Conservation (phyloP, 2,329 filamentous ascomycete species). For the Ophiocordyceps unilateralis region DNA sequence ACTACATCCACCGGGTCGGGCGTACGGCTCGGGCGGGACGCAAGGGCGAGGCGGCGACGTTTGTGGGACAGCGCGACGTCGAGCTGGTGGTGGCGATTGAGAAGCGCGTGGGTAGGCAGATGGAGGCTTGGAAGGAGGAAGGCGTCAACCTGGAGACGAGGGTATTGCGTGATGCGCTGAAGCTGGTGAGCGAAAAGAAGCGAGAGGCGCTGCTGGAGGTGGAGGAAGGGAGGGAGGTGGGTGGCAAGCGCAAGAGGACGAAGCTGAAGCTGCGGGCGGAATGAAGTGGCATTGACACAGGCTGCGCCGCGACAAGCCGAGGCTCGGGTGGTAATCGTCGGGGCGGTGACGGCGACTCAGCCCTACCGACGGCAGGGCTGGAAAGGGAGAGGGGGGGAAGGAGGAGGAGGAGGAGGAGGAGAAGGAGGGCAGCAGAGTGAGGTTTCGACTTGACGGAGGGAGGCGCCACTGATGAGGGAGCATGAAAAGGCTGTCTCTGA, state of each 20-base stretch:
- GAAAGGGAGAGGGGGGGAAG: no score
- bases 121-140: slow-evolving; percentile 76
- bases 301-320: background rate
- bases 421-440: no score
- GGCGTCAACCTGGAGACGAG: slow-evolving; percentile 87
- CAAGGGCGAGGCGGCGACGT: slow-evolving; percentile 63
- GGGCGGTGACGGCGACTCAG: background rate
- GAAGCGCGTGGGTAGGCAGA: slow-evolving; percentile 56
- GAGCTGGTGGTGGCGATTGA: slow-evolving; percentile 85
- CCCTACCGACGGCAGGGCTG: background rate
- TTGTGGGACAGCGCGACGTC: slow-evolving; percentile 88
- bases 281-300: background rate
- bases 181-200: slow-evolving; percentile 90
- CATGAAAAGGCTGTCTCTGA: no score
- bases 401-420: no score
- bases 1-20: slow-evolving; percentile 93
- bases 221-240: slow-evolving; percentile 79
- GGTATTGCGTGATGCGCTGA: slow-evolving; percentile 70
- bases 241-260: slow-evolving; percentile 57
- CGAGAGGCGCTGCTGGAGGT: slow-evolving; percentile 79
- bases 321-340: no score
- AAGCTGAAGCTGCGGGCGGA: slow-evolving; percentile 36
- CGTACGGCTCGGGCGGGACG: slow-evolving; percentile 87
- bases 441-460: no score
- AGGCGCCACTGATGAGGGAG: no score